Evolutionary conservation across 1,139 yeast genomes (phyloP).

Genomic region (Taiozyma onychis): DNA sequence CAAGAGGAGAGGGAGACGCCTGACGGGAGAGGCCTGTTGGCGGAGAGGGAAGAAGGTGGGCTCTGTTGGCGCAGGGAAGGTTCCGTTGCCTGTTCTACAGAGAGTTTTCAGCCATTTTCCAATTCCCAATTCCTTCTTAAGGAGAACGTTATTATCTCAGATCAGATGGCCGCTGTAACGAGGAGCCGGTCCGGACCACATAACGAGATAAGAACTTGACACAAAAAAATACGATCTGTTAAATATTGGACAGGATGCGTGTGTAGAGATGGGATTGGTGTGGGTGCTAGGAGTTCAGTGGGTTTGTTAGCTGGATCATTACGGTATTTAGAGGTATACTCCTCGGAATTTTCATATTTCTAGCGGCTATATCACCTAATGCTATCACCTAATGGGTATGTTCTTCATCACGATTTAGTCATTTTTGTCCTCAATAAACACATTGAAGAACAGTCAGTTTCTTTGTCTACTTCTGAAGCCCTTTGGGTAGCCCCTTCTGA

Average conservation of each 20-base stretch:
- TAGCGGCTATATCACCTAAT: no score
- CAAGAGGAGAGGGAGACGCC: not conserved
- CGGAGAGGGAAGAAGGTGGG: not conserved
- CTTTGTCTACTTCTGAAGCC: constrained; percentile 3
- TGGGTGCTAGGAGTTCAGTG: no score
- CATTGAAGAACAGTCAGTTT: not conserved
- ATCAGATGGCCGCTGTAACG: not conserved
- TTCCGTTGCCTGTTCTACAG: not conserved
- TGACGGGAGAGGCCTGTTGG: not conserved
- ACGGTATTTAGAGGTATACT: no score
- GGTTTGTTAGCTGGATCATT: no score
- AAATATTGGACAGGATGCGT: no score
- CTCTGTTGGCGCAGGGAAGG: not conserved
- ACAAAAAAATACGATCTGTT: not conserved
- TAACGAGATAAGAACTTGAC: not conserved
- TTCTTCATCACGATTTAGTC: not conserved
- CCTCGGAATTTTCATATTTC: no score
- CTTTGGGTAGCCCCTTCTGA: constrained; percentile 4
- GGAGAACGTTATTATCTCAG: not conserved
- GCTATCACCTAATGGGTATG: no score
- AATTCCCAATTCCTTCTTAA: not conserved
- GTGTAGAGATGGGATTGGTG: no score
- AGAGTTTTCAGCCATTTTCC: not conserved
- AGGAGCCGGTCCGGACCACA: not conserved
- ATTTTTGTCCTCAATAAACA: not conserved